Percentiles rank a stretch among this genome's conserved stretches.
phyloP scores from a whole-genome alignment of 2,329 filamentous ascomycete genomes.

The Fusarium sp. region DNA sequence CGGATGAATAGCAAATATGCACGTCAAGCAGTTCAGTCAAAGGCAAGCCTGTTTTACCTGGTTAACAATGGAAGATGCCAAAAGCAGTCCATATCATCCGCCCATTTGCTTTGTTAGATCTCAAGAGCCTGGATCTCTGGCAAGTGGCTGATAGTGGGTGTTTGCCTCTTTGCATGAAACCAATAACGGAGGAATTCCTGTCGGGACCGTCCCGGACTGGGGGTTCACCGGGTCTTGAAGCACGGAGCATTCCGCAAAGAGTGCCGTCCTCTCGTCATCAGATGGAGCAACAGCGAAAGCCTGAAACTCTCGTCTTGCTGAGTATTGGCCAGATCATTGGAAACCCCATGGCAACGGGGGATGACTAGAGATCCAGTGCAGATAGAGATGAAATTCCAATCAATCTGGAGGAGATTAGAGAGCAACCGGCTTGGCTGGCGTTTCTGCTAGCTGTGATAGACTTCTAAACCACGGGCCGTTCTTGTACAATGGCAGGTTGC shows the following conservation, averaged over 20 bases:
- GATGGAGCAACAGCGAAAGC: conserved; percentile 20
- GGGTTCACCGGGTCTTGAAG: conserved; percentile 2
- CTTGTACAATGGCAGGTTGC: conserved; percentile 40
- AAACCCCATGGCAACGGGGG: conserved; percentile 27
- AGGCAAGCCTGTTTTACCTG: background rate
- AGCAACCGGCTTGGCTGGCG: conserved; percentile 22
- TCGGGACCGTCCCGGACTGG: conserved; percentile 11
- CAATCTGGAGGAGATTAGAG: conserved; percentile 44
- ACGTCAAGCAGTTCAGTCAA: background rate
- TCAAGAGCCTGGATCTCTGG: background rate
- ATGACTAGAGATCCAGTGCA: conserved; percentile 1
- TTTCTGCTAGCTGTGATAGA: conserved; percentile 1
- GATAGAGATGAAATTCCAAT: conserved; percentile 42
- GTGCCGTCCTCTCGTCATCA: conserved; percentile 22
- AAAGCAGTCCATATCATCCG: background rate
- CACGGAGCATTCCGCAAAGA: conserved; percentile 12
- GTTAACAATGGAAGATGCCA: background rate
- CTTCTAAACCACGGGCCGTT: conserved; percentile 25
- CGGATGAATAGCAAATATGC: background rate
- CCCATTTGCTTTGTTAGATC: background rate
- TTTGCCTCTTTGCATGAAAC: conserved; percentile 20
- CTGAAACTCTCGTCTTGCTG: conserved; percentile 33
- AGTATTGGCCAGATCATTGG: conserved; percentile 1
- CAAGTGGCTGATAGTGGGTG: background rate
- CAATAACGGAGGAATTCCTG: conserved; percentile 33